Percentiles rank a stretch among this genome's conserved stretches.
Evolutionary conservation across 108 stramenopile species (phyloP).

Genomic region (Nannochloropsis oceanica): DNA sequence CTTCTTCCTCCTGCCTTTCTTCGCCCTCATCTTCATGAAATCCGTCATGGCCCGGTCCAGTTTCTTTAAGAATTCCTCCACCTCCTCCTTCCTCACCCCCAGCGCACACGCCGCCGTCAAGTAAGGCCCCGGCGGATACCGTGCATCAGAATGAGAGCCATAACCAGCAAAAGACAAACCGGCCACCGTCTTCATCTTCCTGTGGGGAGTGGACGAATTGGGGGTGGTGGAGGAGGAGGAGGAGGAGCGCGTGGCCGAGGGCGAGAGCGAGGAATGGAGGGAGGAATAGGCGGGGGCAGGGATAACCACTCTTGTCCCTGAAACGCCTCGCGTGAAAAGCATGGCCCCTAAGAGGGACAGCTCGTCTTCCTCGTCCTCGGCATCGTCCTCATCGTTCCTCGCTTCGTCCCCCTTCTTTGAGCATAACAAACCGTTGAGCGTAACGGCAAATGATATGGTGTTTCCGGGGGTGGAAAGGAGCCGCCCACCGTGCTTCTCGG

Average conservation of each 20-base stretch:
- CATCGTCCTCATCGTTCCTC: background rate
- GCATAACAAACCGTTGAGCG: constrained; percentile 50
- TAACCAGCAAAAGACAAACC: constrained; percentile 8
- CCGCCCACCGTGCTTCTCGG: constrained; percentile 62
- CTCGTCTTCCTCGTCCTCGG: background rate
- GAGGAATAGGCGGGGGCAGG: background rate
- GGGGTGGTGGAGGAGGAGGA: background rate
- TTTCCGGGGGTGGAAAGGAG: constrained; percentile 62
- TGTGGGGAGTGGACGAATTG: background rate
- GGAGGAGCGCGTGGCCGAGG: background rate
- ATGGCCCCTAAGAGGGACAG: constrained; percentile 79
- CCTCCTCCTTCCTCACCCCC: constrained; percentile 55
- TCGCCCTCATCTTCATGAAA: constrained; percentile 22
- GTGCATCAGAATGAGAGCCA: constrained; percentile 1
- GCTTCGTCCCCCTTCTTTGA: background rate
- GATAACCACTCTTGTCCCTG: constrained; percentile 55
- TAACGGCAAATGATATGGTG: constrained; percentile 87
- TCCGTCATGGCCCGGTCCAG: constrained; percentile 60
- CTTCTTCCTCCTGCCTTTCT: too few species aligned
- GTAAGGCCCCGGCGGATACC: constrained; percentile 39
- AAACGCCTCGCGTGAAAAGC: constrained; percentile 90
- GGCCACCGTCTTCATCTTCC: constrained; percentile 9
- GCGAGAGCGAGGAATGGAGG: background rate
- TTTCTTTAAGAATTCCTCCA: constrained; percentile 65
- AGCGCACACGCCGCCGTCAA: constrained; percentile 86